A percentile compares a stretch with the other conserved stretches of the same genome.
Evolutionary conservation across 1,284 basidiomycete species (phyloP).

Genomic region (Sutorius eximius): DNA sequence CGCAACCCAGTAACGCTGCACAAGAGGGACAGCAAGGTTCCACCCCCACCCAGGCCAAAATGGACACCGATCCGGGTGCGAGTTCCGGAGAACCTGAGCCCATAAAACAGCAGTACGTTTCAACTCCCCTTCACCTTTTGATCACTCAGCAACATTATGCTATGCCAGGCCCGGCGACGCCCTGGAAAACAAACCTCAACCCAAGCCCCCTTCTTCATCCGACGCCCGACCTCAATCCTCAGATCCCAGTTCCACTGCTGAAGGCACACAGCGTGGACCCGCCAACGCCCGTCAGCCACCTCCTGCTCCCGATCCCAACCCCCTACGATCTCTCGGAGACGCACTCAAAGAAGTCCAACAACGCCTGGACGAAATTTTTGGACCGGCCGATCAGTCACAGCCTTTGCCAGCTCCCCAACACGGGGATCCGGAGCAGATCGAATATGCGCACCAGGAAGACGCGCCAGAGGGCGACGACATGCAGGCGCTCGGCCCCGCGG

Average conservation of each 20-base stretch:
- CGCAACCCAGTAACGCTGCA: constrained; percentile 17
- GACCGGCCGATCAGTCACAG: constrained; percentile 40
- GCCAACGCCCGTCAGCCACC: constrained; percentile 40
- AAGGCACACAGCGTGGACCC: constrained; percentile 48
- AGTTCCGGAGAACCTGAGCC: constrained; percentile 15
- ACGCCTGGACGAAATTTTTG: constrained; percentile 79
- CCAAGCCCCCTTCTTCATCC: constrained; percentile 9
- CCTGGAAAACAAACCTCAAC: constrained; percentile 9
- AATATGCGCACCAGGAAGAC: constrained; percentile 64
- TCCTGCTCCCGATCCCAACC: constrained; percentile 49
- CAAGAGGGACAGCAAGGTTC: constrained; percentile 24
- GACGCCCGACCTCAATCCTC: constrained; percentile 20
- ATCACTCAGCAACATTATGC: background rate
- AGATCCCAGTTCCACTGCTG: constrained; percentile 38
- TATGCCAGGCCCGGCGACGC: constrained; percentile 9
- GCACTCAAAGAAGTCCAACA: constrained; percentile 82
- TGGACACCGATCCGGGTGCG: constrained; percentile 28
- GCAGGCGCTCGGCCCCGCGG: constrained; percentile 89
- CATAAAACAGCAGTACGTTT: constrained; percentile 34
- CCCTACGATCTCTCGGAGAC: constrained; percentile 84
- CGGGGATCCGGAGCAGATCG: constrained; percentile 54
- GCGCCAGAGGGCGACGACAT: constrained; percentile 70
- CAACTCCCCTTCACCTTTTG: background rate
- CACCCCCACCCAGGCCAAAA: constrained; percentile 16
- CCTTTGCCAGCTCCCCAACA: constrained; percentile 18